phyloP scores from a whole-genome alignment of 2,329 filamentous ascomycete species.

The Xylariales sp. region DNA sequence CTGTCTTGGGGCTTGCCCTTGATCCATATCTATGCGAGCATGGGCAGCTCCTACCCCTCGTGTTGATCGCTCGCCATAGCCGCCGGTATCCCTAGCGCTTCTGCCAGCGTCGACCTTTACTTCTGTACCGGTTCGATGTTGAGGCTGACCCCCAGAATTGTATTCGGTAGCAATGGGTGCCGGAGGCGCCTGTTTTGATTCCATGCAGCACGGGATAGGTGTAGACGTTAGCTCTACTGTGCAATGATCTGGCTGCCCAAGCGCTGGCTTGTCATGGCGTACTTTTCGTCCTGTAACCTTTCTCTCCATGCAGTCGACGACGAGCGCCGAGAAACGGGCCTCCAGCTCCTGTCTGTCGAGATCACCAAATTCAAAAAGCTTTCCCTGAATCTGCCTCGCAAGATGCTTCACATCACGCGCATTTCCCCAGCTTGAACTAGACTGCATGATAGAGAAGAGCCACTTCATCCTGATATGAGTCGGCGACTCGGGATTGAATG shows the following conservation, averaged over 20 bases:
- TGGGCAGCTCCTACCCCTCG: not conserved
- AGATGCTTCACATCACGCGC: conserved; percentile 7
- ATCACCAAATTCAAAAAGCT: not conserved
- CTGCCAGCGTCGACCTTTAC: too few relatives aligned
- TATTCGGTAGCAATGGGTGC: too few relatives aligned
- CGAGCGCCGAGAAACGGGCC: not conserved
- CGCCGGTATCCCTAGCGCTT: too few relatives aligned
- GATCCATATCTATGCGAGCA: not conserved
- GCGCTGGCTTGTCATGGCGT: not conserved
- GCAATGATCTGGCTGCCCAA: too few relatives aligned
- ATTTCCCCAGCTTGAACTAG: not conserved
- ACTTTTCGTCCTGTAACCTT: not conserved
- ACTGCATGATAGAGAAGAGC: conserved; percentile 5
- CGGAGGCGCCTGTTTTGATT: too few relatives aligned
- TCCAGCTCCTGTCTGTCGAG: not conserved
- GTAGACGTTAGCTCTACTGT: too few relatives aligned
- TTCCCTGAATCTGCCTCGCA: not conserved
- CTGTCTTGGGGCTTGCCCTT: not conserved
- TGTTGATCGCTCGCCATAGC: too few relatives aligned
- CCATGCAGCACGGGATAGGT: too few relatives aligned
- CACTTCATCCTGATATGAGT: not conserved
- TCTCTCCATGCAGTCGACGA: not conserved
- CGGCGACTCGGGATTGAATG: not conserved
- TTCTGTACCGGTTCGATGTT: too few relatives aligned
- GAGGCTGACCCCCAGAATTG: too few relatives aligned